Conservation (phyloP, 495 filamentous ascomycete species). For the Oleoguttula mirabilis region DNA sequence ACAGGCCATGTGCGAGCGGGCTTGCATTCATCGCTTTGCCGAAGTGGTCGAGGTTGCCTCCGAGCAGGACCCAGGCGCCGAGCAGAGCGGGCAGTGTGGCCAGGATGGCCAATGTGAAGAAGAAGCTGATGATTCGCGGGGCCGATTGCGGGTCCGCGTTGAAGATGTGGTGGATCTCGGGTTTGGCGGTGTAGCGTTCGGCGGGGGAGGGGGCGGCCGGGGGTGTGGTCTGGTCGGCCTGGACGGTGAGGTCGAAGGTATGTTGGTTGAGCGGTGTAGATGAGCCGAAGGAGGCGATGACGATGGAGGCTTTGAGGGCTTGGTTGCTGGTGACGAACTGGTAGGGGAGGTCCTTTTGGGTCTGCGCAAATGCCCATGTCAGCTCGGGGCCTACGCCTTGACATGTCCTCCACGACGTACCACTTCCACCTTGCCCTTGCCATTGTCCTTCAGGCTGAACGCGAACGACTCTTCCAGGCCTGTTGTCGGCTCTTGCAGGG, state of each 20-base stretch:
- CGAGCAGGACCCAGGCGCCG: conserved; percentile 63
- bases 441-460: conserved; percentile 72
- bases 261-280: conserved; percentile 51
- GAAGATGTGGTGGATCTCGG: conserved; percentile 89
- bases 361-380: conserved; percentile 36
- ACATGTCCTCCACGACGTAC: conserved; percentile 37
- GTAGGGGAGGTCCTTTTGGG: conserved; percentile 76
- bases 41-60: conserved; percentile 74
- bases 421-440: conserved; percentile 71
- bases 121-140: conserved; percentile 65
- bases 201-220: conserved; percentile 49
- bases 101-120: conserved; percentile 61
- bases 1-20: conserved; percentile 65
- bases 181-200: conserved; percentile 64
- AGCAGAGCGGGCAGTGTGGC: conserved; percentile 61
- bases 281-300: conserved; percentile 78
- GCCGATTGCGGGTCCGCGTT: conserved; percentile 64
- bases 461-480: conserved; percentile 84
- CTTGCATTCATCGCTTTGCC: conserved; percentile 57
- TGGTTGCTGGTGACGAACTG: conserved; percentile 59
- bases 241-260: conserved; percentile 55
- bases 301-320: conserved; percentile 61
- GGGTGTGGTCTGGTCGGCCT: conserved; percentile 47
- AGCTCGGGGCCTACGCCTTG: background rate
- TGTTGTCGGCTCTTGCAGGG: conserved; percentile 58